Percentiles rank a stretch among this genome's conserved stretches.
Conservation (phyloP, 2,329 filamentous ascomycete species). For the Apiospora hydei region DNA sequence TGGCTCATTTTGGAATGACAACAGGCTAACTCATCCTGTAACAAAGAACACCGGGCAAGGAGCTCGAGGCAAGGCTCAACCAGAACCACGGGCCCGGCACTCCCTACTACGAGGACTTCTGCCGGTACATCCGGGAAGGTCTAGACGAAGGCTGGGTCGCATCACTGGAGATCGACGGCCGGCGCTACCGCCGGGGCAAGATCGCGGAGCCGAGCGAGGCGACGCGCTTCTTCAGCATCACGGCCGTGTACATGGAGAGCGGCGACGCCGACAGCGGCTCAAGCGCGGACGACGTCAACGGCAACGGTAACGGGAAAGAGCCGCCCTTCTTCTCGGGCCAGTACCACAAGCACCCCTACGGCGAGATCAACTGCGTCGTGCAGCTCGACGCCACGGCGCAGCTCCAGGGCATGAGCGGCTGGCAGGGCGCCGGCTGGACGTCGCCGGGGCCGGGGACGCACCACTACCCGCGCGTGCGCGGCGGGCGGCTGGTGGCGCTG, state of each 20-base stretch:
- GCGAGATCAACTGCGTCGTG: constrained; percentile 63
- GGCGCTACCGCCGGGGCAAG: constrained; percentile 54
- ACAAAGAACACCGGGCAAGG: constrained; percentile 51
- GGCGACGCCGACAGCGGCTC: constrained; percentile 40
- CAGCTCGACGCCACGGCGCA: constrained; percentile 57
- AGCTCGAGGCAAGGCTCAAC: constrained; percentile 53
- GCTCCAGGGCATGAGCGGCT: constrained; percentile 62
- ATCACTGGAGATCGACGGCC: constrained; percentile 50
- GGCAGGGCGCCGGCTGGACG: constrained; percentile 65
- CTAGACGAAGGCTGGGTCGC: constrained; percentile 55
- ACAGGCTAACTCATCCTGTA: not conserved
- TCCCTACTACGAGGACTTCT: constrained; percentile 51
- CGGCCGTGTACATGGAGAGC: constrained; percentile 64
- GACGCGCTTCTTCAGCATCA: constrained; percentile 62
- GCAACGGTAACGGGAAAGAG: not conserved
- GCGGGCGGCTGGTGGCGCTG: constrained; percentile 57
- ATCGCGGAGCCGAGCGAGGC: constrained; percentile 53
- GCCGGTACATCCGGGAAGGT: constrained; percentile 46
- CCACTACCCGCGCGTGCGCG: constrained; percentile 61
- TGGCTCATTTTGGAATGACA: too few species aligned
- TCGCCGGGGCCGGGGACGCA: constrained; percentile 61
- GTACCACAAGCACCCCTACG: constrained; percentile 61
- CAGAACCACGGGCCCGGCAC: constrained; percentile 51
- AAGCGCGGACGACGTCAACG: not conserved
- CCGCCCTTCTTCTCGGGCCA: constrained; percentile 51